Base-by-base conservation (phyloP, 2,329 filamentous ascomycete genomes). In the Hypoxylon rubiginosum region DNA sequence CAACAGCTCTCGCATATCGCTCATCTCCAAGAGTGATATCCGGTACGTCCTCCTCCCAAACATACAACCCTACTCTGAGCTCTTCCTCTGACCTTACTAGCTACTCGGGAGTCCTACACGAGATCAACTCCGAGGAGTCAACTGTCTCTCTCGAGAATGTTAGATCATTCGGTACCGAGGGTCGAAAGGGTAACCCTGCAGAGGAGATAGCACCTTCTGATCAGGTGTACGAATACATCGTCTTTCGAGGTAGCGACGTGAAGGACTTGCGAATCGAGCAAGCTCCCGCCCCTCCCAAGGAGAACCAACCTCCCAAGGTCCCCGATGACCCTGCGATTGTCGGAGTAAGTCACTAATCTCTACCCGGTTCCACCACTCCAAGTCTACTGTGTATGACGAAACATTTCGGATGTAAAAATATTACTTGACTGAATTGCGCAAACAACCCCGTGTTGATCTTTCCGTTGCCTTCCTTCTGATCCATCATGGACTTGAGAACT, bases 381-480 rank as follows among this genome's bases (percentile, higher is more conserved):
- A 62, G 66, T 63, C 43, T 63, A 59, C 70, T 65, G 82, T 80
- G 74, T 75, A 89, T 97, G 94, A 97, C 93, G 92, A 97, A 96
- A 83, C 83, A 97, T 92, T 91, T 87, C 94, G 94, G 94, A 97
- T 97, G 93, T 96, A 93, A 97, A 97, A 82, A 82, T 86, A 85
- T 88, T 78, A 86, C 85, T 88, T 88, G 86, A 89, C 91, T 91
- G 92, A 92, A 92, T 91, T 92, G 93, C 93, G 94, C 94, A 97
- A 90, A 89, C 84, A 93, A 91, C 85, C 72, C 87, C 87, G 84
- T 97, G 94, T 97, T 90, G 94, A 97, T 89, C 91, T 92, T 91
- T 97, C 94, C 94, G 94, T 97, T 97, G 94, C 94, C 94, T 97
- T 97, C 94, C 94, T 97, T 97, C 94, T 97, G 94, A 97, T 90